A percentile compares a stretch with the other conserved stretches of the same genome.
phyloP scores from a whole-genome alignment of 2,329 filamentous ascomycete genomes.

The Sclerotinia subarctica region DNA sequence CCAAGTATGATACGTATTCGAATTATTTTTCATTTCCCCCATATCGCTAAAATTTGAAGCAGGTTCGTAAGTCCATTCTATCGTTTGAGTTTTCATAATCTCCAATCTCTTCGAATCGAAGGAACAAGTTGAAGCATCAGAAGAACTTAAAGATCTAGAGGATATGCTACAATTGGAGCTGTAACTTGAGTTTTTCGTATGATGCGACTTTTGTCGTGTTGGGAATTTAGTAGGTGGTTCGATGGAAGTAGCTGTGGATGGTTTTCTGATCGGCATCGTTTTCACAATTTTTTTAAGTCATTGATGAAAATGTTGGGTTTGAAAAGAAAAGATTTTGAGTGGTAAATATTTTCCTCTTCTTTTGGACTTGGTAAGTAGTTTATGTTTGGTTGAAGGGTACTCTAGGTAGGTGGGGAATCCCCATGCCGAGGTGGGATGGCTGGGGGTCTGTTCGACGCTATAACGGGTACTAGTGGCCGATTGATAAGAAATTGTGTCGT shows the following conservation, averaged over 20 bases:
- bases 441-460: not conserved
- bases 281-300: not conserved
- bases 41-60: not conserved
- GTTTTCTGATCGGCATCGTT: not conserved
- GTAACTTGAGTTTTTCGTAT: not conserved
- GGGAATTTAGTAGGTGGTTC: not conserved
- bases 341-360: no score
- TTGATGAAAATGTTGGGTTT: not conserved
- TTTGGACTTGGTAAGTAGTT: not conserved
- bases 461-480: not conserved
- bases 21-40: not conserved
- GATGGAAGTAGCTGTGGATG: no score
- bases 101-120: not conserved
- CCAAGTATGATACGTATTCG: not conserved
- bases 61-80: not conserved
- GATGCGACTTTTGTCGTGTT: not conserved
- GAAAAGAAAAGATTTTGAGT: no score
- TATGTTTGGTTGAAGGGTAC: not conserved
- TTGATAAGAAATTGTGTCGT: not conserved
- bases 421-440: not conserved
- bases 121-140: not conserved
- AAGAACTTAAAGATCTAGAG: not conserved
- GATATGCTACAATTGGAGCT: conserved; percentile 1
- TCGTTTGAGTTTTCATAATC: conserved; percentile 4
- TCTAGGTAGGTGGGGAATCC: not conserved